Evolutionary conservation across 768 basidiomycete species (phyloP).

Genomic region (Boletales sp.): DNA sequence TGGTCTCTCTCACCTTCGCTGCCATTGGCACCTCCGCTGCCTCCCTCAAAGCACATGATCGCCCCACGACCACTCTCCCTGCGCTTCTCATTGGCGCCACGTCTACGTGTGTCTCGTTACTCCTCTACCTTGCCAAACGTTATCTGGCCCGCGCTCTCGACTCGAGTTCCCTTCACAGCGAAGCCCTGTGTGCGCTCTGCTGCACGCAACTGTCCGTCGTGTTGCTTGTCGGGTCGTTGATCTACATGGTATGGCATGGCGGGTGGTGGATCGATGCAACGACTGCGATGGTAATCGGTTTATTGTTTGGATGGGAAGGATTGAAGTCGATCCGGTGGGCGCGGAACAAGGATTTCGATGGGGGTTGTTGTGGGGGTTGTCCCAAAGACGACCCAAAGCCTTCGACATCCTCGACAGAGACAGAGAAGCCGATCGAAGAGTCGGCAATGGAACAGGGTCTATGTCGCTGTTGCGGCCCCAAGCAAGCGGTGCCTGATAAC

Average conservation of each 20-base stretch:
- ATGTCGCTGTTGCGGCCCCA: no score
- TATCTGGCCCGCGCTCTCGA: constrained; percentile 43
- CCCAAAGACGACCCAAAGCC: not conserved
- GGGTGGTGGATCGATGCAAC: constrained; percentile 49
- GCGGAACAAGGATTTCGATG: constrained; percentile 31
- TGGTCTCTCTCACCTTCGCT: constrained; percentile 35
- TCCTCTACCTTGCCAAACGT: constrained; percentile 43
- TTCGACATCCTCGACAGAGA: not conserved
- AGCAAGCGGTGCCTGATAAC: no score
- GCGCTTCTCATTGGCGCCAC: constrained; percentile 42
- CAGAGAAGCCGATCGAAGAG: no score
- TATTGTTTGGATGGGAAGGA: constrained; percentile 46
- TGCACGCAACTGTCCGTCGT: constrained; percentile 44
- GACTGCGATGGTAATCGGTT: constrained; percentile 38
- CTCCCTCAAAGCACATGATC: constrained; percentile 33
- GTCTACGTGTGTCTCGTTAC: constrained; percentile 37
- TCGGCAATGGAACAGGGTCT: no score
- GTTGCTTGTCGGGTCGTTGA: constrained; percentile 38
- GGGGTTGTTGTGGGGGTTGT: constrained; percentile 34
- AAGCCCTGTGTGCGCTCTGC: constrained; percentile 42
- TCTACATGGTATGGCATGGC: constrained; percentile 39
- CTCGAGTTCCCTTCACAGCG: constrained; percentile 42
- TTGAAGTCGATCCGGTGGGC: constrained; percentile 42
- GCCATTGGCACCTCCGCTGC: constrained; percentile 36
- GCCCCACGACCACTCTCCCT: constrained; percentile 37